phyloP scores from a whole-genome alignment of 768 basidiomycete genomes.

The Albatrellus ellisii region DNA sequence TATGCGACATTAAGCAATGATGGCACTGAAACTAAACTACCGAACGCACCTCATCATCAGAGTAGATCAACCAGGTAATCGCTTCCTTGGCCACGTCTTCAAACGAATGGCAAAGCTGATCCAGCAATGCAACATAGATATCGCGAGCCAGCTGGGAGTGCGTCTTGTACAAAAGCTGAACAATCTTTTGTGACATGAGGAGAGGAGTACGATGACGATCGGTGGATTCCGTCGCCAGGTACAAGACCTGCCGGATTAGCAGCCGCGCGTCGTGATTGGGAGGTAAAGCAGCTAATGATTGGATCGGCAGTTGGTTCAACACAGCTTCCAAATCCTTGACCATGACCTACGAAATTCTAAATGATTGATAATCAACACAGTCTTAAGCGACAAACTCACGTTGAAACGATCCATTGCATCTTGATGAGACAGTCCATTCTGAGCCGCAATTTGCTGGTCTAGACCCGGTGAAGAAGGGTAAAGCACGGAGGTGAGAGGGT shows the following conservation, averaged over 20 bases:
- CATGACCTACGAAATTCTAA: slow-evolving; percentile 22
- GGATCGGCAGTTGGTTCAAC: slow-evolving; percentile 58
- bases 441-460: slow-evolving; percentile 32
- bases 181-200: slow-evolving; percentile 92
- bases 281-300: slow-evolving; percentile 58
- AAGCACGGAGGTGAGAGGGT: slow-evolving; percentile 27
- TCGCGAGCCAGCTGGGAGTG: slow-evolving; percentile 78
- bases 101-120: slow-evolving; percentile 79
- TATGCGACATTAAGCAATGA: slow-evolving; percentile 7
- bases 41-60: slow-evolving; percentile 79
- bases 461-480: slow-evolving; percentile 54
- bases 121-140: slow-evolving; percentile 81
- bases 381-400: slow-evolving; percentile 27
- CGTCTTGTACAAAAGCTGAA: slow-evolving; percentile 89
- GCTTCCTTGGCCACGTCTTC: slow-evolving; percentile 95
- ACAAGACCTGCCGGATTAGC: slow-evolving; percentile 71
- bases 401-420: slow-evolving; percentile 86
- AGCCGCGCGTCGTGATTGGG: slow-evolving; percentile 79
- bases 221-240: slow-evolving; percentile 64
- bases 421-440: slow-evolving; percentile 44
- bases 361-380: background rate
- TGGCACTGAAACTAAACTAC: background rate
- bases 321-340: slow-evolving; percentile 68
- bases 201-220: slow-evolving; percentile 82
- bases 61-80: slow-evolving; percentile 89